phyloP scores from a whole-genome alignment of 768 basidiomycete genomes.

The Gautieria morchelliformis region DNA sequence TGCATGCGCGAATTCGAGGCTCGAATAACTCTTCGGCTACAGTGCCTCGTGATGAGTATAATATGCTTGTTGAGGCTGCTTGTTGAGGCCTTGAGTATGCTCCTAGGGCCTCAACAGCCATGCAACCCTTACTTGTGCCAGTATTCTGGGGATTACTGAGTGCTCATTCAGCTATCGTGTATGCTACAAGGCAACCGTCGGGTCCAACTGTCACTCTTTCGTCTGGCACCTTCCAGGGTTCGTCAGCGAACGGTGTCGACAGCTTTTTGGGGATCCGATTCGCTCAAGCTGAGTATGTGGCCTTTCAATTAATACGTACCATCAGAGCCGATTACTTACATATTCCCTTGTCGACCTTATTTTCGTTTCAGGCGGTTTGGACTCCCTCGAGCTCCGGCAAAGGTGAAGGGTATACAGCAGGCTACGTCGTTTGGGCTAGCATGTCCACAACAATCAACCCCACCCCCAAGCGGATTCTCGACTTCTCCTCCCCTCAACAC shows the following conservation, averaged over 20 bases:
- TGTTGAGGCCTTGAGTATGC: too few relatives aligned
- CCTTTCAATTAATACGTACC: background rate
- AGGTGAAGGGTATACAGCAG: conserved; percentile 26
- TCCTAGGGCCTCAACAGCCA: background rate
- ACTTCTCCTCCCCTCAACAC: conserved; percentile 25
- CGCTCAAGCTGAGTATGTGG: conserved; percentile 42
- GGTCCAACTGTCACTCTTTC: conserved; percentile 29
- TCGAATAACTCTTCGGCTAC: too few relatives aligned
- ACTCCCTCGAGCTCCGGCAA: conserved; percentile 28
- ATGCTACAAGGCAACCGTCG: too few relatives aligned
- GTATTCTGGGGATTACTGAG: background rate
- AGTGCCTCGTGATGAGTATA: too few relatives aligned
- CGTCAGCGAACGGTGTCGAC: conserved; percentile 20
- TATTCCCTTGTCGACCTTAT: too few relatives aligned
- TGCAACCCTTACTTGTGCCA: background rate
- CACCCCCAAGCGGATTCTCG: background rate
- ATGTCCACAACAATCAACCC: conserved; percentile 35
- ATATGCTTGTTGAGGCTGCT: too few relatives aligned
- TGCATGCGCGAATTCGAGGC: too few relatives aligned
- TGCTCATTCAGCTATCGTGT: background rate
- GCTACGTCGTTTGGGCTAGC: conserved; percentile 34
- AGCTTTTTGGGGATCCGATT: conserved; percentile 48
- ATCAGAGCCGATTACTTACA: too few relatives aligned
- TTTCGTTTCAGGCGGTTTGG: conserved; percentile 33
- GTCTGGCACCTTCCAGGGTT: conserved; percentile 36